These are phyloP conservation scores for Entomortierella lignicola DNA, from an alignment of 192 early-diverging fungal genomes.

Conservation along the genomic window DNA sequence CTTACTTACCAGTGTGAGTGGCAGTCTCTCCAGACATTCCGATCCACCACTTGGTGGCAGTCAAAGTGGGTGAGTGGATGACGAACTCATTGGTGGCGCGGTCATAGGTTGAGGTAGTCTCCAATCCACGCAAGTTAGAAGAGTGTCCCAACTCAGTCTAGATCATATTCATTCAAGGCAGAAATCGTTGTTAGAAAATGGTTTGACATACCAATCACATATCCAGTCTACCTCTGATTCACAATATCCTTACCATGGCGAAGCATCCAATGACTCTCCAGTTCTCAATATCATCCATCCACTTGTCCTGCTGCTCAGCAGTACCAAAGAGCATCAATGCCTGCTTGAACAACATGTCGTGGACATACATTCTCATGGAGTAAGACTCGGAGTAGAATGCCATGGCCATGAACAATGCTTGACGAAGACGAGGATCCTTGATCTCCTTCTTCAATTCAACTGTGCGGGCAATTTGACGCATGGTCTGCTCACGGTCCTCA, in stretches of 20 bases:
- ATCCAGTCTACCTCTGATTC: neutral
- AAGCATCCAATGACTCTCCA: slow-evolving; percentile 72
- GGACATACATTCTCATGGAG: slow-evolving; percentile 71
- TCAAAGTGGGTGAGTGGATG: slow-evolving; percentile 69
- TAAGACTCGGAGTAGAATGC: slow-evolving; percentile 67
- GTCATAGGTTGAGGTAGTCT: slow-evolving; percentile 76
- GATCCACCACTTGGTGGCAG: slow-evolving; percentile 77
- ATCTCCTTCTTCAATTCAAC: slow-evolving; percentile 49
- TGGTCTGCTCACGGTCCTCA: slow-evolving; percentile 68
- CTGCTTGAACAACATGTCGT: slow-evolving; percentile 68
- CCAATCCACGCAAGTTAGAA: slow-evolving; percentile 69
- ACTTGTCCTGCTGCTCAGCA: slow-evolving; percentile 65
- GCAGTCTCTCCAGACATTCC: slow-evolving; percentile 74
- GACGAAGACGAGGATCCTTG: slow-evolving; percentile 52
- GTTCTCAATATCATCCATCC: slow-evolving; percentile 63
- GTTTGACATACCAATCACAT: neutral
- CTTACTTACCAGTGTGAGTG: slow-evolving; percentile 64
- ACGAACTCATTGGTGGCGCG: slow-evolving; percentile 66
- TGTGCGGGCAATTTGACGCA: slow-evolving; percentile 63
- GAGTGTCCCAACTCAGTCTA: slow-evolving; percentile 75
- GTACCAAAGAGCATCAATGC: slow-evolving; percentile 68
- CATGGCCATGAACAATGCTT: slow-evolving; percentile 57
- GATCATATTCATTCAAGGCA: neutral
- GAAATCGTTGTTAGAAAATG: no score
- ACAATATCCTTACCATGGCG: slow-evolving; percentile 64